A percentile compares a stretch with the other conserved stretches of the same genome.
Conservation (phyloP, 179 eudicot genomes). For the Beta lomatogona region DNA sequence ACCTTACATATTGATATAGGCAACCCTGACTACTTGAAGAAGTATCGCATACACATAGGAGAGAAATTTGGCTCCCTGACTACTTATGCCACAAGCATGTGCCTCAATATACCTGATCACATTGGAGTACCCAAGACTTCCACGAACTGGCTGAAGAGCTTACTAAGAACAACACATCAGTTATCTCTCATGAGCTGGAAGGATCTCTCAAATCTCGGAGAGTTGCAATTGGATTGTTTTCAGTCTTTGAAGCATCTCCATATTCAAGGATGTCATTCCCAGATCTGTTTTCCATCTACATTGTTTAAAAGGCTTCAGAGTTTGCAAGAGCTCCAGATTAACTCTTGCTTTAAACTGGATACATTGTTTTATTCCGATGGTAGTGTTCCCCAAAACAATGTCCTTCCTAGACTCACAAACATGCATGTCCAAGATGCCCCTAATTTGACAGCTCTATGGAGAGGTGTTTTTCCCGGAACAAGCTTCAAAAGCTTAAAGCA, state of each 20-base stretch:
- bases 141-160: constrained; percentile 18
- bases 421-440: constrained; percentile 30
- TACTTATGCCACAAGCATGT: constrained; percentile 22
- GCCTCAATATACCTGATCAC: constrained; percentile 21
- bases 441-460: constrained; percentile 23
- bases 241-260: constrained; percentile 21
- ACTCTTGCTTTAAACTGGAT: constrained; percentile 15
- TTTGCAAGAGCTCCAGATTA: not conserved
- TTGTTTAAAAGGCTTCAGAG: not conserved
- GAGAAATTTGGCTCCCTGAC: constrained; percentile 12
- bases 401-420: not conserved
- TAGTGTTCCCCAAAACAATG: not conserved
- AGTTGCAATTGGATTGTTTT: constrained; percentile 14
- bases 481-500: constrained; percentile 29
- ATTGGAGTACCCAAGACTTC: constrained; percentile 1
- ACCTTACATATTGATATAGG: not conserved
- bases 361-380: not conserved
- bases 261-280: constrained; percentile 24
- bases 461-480: constrained; percentile 18
- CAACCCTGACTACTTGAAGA: not conserved
- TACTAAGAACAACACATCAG: constrained; percentile 21
- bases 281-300: constrained; percentile 17
- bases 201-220: constrained; percentile 24
- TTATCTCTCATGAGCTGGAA: constrained; percentile 26
- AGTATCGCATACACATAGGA: constrained; percentile 18